phyloP scores from a whole-genome alignment of 1,284 basidiomycete species.

The Naganishia sp. region DNA sequence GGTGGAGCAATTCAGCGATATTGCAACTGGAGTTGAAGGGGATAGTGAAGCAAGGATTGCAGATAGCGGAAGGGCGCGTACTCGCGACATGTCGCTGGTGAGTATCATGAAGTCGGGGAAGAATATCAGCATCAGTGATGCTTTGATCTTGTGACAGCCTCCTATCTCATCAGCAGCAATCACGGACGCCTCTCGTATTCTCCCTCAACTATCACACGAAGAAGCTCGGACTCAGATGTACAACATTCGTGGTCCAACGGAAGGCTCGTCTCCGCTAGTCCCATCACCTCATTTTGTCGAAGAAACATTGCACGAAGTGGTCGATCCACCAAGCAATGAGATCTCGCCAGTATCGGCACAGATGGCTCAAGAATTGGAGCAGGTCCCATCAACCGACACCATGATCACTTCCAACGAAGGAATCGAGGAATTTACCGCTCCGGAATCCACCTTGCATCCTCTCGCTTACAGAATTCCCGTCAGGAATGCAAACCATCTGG shows the following conservation, averaged over 20 bases:
- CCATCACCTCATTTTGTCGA: neutral
- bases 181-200: neutral
- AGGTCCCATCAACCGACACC: neutral
- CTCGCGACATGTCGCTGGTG: neutral
- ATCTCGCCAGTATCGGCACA: neutral
- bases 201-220: neutral
- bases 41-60: neutral
- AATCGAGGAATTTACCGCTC: neutral
- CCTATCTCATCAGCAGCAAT: neutral
- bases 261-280: neutral
- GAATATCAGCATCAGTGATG: neutral
- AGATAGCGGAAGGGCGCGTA: slow-evolving; percentile 11
- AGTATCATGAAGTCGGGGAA: neutral
- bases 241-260: slow-evolving; percentile 9
- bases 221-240: slow-evolving; percentile 7
- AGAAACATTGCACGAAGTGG: neutral
- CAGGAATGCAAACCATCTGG: neutral
- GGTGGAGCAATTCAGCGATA: neutral
- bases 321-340: neutral
- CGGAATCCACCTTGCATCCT: neutral
- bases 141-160: too few relatives aligned
- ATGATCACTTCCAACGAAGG: neutral
- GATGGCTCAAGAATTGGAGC: neutral
- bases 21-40: neutral
- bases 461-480: slow-evolving; percentile 4